Base-by-base conservation (phyloP, 2,329 filamentous ascomycete species). In the Penicillium hordei region DNA sequence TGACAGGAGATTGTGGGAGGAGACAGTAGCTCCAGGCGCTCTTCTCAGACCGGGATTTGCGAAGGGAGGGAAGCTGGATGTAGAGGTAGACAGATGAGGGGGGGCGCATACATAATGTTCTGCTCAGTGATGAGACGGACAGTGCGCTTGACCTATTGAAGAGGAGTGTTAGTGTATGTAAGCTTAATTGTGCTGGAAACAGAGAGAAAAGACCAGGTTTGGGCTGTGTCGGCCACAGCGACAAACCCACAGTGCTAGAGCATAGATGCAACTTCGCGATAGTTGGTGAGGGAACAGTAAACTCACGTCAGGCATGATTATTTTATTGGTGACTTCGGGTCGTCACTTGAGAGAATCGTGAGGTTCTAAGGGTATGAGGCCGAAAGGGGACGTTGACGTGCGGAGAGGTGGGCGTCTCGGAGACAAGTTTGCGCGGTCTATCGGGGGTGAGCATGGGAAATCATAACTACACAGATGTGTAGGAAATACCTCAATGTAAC, bases 61-160 rank as follows among this genome's bases (percentile, higher is more conserved):
- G 55, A 39, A 53, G 42, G 17, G 21, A 46, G 48, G 48, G 21
- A 17, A 48, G 36, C 12, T 33, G 31, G 12, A 33, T 33, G 44
- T 19, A 21, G 38, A 48, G 38, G 52, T 29, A 34, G 48, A 54
- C 40, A 55, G 53, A 40, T n/a, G n/a, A 40, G 51, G 27, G 49
- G 29, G 48, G 60, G 43, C 54, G 84, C 89, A 78, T 86, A 95
- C 91, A 92, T 90, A 77, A 92, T 85, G 73, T 87, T 85, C 78
- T 97, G 93, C 80, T 94, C 88, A 51, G 94, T 97, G 67, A 97
- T 84, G 79, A 99, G 86, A 85, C 93, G 95, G 78, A 99, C 83
- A 72, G 86, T 90, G 71, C 94, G 87, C 84, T 97, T 89, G 70
- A 88, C 78, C 87, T 90, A 67, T 52, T 51, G 40, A 48, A 42